phyloP scores from a whole-genome alignment of 2,329 filamentous ascomycete species.

The Helotiales sp. region DNA sequence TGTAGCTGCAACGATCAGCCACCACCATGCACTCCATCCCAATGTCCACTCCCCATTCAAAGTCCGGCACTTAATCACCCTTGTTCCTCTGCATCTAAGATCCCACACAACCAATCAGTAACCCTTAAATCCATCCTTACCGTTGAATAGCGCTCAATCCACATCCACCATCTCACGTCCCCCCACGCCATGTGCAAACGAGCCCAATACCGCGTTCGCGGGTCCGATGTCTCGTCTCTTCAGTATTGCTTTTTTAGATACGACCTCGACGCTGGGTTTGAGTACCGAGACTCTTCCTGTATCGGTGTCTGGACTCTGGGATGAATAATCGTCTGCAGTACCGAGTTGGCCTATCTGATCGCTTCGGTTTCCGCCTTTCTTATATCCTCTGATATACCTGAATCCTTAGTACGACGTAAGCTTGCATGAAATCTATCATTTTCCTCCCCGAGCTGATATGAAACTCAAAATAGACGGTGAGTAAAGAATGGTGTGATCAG shows the following conservation, averaged over 20 bases:
- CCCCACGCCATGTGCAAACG: not conserved
- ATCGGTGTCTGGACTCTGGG: not conserved
- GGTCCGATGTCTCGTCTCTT: slow-evolving; percentile 10
- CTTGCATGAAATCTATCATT: too few species aligned
- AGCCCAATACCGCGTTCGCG: slow-evolving; percentile 5
- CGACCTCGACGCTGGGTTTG: not conserved
- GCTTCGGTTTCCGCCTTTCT: too few species aligned
- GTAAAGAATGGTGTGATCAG: too few species aligned
- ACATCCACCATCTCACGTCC: not conserved
- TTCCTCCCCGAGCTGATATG: too few species aligned
- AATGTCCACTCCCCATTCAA: not conserved
- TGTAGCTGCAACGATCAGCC: slow-evolving; percentile 3
- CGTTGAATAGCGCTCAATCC: not conserved
- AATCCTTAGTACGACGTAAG: too few species aligned
- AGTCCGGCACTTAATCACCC: not conserved
- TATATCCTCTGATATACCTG: too few species aligned
- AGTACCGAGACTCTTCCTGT: too few species aligned
- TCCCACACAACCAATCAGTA: slow-evolving; percentile 9
- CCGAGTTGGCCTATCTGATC: too few species aligned
- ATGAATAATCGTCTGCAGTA: too few species aligned
- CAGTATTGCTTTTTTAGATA: not conserved
- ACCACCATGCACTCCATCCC: not conserved
- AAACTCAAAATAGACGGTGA: too few species aligned
- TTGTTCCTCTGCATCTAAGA: not conserved
- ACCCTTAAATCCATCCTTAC: not conserved